Conservation (phyloP, 805 yeast species). For the Metschnikowia amazonensis region DNA sequence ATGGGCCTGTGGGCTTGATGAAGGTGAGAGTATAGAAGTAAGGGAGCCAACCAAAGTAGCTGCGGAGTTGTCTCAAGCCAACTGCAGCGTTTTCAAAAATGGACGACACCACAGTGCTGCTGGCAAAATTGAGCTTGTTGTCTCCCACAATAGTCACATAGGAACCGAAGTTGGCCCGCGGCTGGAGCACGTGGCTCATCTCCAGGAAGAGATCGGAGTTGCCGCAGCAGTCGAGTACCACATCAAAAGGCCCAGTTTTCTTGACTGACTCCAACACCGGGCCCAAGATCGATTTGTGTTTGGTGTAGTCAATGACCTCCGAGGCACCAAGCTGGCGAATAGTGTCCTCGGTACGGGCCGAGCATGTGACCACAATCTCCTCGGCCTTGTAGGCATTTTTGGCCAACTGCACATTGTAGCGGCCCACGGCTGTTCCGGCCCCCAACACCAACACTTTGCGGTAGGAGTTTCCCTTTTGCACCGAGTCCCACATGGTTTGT, state of each 20-base stretch:
- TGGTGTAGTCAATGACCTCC: conserved; percentile 53
- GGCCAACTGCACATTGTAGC: conserved; percentile 52
- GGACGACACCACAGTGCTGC: not conserved
- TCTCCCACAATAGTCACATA: conserved; percentile 61
- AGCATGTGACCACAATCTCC: conserved; percentile 55
- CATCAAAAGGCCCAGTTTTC: conserved; percentile 46
- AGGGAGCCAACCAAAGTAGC: conserved; percentile 19
- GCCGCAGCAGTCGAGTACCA: conserved; percentile 66
- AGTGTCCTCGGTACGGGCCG: conserved; percentile 43
- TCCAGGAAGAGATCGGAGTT: conserved; percentile 45
- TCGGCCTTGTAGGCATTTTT: conserved; percentile 41
- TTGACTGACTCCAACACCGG: conserved; percentile 33
- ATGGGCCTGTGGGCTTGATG: conserved; percentile 11
- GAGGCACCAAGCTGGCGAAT: conserved; percentile 56
- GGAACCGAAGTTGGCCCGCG: conserved; percentile 37
- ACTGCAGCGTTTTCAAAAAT: conserved; percentile 1
- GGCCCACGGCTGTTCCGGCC: conserved; percentile 70
- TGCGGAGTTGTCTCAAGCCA: conserved; percentile 10
- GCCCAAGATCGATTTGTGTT: conserved; percentile 31
- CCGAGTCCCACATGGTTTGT: conserved; percentile 30
- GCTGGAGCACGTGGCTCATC: conserved; percentile 43
- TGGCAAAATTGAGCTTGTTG: conserved; percentile 32
- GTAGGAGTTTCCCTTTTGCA: conserved; percentile 33
- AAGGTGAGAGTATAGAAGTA: conserved; percentile 28
- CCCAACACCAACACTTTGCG: conserved; percentile 63